Evolutionary conservation across 495 filamentous ascomycete genomes (phyloP), one percentile per base, ranked within the genome.

Genomic region (Aspergillus sclerotiicarbonarius): DNA sequence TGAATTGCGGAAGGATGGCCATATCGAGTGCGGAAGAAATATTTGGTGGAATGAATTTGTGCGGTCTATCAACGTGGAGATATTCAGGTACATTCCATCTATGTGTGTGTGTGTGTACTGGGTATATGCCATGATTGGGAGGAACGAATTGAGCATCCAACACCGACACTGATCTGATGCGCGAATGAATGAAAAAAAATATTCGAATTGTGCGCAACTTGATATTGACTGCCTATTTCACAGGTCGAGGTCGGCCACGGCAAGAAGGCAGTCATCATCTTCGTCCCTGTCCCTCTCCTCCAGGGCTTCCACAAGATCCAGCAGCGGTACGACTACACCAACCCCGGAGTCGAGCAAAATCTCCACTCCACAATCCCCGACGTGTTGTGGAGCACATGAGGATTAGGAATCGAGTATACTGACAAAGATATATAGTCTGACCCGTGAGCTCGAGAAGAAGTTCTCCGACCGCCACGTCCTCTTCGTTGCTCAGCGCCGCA

Each of bases 401-500:
- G 25, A 49, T 57, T 59, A 43, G 45, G 13, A 39, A 61, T 55
- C 54, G 59, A 33, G 62, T 43, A 29, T 39, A 53, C 58, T 66
- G 53, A 70, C 41, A 47, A 31, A 31, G 50, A 53, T 19, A 29
- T 33, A 12, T 70, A 98, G 94, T 72, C 87, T 98, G 67, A 98
- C 94, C 80, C 94, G 94, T 79, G 94, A 98, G 85, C 92, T 98
- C 70, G 94, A 98, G 86, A 98, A 98, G 91, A 98, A 98, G 84
- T 98, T 98, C 90, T 96, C 94, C 65, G 94, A 98, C 86, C 93
- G 94, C 79, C 94, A 98, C 81, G 94, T 98, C 76, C 86, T 98
- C 74, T 91, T 98, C 87, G 86, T 98, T 63, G 94, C 93, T 68
- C 92, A 93, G 72, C 94, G 94, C 85, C 93, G 94, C 77, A 98